Percentiles rank a stretch among this genome's conserved stretches.
Evolutionary conservation across 352 stramenopile genomes (phyloP).

Genomic region (Phytophthora hibernalis): DNA sequence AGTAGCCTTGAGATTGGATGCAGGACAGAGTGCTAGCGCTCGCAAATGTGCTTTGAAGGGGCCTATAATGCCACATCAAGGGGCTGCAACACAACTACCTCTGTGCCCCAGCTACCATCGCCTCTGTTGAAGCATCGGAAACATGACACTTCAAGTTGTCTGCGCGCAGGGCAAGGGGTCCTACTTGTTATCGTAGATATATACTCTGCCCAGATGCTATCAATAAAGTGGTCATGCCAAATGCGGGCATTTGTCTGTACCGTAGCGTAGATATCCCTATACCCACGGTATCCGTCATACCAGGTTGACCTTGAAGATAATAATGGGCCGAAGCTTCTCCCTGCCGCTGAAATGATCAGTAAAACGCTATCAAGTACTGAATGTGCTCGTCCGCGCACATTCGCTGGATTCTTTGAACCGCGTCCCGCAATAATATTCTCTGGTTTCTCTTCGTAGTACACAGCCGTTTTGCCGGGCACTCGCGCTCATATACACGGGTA

Average conservation of each 20-base stretch:
- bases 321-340: slow-evolving; percentile 23
- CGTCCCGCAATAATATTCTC: slow-evolving; percentile 24
- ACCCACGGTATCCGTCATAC: slow-evolving; percentile 13
- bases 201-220: slow-evolving; percentile 12
- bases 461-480: slow-evolving; percentile 18
- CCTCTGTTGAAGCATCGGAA: slow-evolving; percentile 17
- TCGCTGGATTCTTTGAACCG: slow-evolving; percentile 10
- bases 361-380: slow-evolving; percentile 24
- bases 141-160: slow-evolving; percentile 43
- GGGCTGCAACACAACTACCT: slow-evolving; percentile 31
- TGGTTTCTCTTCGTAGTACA: slow-evolving; percentile 28
- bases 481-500: not conserved
- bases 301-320: slow-evolving; percentile 28
- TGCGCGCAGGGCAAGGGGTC: slow-evolving; percentile 20
- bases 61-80: slow-evolving; percentile 37
- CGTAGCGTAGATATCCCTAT: slow-evolving; percentile 15
- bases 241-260: slow-evolving; percentile 24
- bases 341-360: slow-evolving; percentile 22
- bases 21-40: slow-evolving; percentile 10
- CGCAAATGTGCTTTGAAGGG: slow-evolving; percentile 38
- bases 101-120: slow-evolving; percentile 25
- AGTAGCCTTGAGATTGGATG: not conserved
- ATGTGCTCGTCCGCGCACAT: not conserved
- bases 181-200: slow-evolving; percentile 1
- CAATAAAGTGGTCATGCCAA: slow-evolving; percentile 23